phyloP scores from a whole-genome alignment of 352 stramenopile genomes.

The Aphanomyces cochlioides region DNA sequence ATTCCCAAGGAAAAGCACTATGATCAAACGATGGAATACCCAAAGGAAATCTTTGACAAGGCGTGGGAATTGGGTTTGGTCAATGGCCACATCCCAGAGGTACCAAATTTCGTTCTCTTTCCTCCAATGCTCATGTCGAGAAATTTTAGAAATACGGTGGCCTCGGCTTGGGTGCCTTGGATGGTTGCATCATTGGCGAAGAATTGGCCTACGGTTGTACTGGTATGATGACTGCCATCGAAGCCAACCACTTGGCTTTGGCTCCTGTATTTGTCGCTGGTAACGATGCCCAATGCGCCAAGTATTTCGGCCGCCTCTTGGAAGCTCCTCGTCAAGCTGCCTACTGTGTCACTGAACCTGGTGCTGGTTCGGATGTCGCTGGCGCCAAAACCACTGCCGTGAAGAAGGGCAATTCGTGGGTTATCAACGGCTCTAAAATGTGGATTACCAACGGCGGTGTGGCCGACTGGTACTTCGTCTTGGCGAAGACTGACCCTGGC shows the following conservation, averaged over 20 bases:
- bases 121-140: neutral
- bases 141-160: conserved; percentile 59
- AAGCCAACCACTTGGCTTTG: conserved; percentile 80
- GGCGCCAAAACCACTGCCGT: conserved; percentile 87
- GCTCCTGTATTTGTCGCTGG: conserved; percentile 81
- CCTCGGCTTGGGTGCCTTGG: conserved; percentile 68
- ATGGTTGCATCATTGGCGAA: conserved; percentile 84
- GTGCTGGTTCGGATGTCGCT: conserved; percentile 85
- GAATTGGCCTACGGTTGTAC: conserved; percentile 90
- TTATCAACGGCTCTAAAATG: conserved; percentile 92
- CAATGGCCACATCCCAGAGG: conserved; percentile 82
- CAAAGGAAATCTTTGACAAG: conserved; percentile 84
- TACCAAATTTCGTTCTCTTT: conserved; percentile 13
- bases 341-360: conserved; percentile 89
- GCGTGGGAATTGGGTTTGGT: conserved; percentile 85
- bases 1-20: conserved; percentile 81
- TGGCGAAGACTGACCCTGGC: conserved; percentile 83
- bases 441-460: conserved; percentile 92
- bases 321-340: conserved; percentile 79
- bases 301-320: conserved; percentile 81
- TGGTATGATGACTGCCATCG: conserved; percentile 88
- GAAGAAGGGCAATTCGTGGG: conserved; percentile 91
- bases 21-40: conserved; percentile 83
- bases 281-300: conserved; percentile 75
- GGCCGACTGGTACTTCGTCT: conserved; percentile 89